Conservation (phyloP, 1,139 yeast species). For the Scheffersomyces quercinus region DNA sequence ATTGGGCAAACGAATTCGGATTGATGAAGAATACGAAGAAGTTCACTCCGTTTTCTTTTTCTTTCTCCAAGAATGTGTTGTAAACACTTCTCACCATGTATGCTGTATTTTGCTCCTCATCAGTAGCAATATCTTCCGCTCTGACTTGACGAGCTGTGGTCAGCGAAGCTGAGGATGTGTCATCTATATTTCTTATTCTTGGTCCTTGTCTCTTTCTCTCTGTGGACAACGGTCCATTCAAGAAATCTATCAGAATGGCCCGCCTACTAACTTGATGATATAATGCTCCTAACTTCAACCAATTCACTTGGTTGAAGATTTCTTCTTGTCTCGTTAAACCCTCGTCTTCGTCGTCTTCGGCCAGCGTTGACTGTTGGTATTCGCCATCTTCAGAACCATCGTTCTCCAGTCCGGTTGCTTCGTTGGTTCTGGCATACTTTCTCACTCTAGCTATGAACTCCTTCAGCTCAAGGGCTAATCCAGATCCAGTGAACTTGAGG, state of each 20-base stretch:
- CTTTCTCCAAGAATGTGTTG: constrained; percentile 32
- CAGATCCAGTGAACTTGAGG: constrained; percentile 55
- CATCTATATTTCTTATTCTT: constrained; percentile 41
- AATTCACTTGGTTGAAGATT: constrained; percentile 45
- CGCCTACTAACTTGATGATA: constrained; percentile 48
- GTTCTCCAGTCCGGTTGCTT: constrained; percentile 9
- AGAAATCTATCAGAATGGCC: constrained; percentile 57
- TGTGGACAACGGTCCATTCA: constrained; percentile 72
- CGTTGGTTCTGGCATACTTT: constrained; percentile 31
- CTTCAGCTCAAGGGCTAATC: constrained; percentile 46
- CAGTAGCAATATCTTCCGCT: constrained; percentile 50
- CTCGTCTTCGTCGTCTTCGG: constrained; percentile 14
- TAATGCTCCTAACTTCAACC: constrained; percentile 62
- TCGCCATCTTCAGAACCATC: constrained; percentile 8
- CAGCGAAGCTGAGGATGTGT: constrained; percentile 33
- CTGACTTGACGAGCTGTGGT: constrained; percentile 58
- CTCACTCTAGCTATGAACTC: constrained; percentile 47
- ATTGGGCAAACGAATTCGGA: constrained; percentile 73
- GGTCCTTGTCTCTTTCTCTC: constrained; percentile 49
- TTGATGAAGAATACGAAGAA: constrained; percentile 69
- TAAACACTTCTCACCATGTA: constrained; percentile 55
- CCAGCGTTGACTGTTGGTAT: no score
- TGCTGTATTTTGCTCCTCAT: constrained; percentile 58
- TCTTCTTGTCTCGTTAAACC: constrained; percentile 18
- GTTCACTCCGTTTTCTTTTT: constrained; percentile 45